A percentile compares a stretch with the other conserved stretches of the same genome.
Evolutionary conservation across 202 grass and related monocot species (phyloP).

Genomic region (Digitaria exilis): DNA sequence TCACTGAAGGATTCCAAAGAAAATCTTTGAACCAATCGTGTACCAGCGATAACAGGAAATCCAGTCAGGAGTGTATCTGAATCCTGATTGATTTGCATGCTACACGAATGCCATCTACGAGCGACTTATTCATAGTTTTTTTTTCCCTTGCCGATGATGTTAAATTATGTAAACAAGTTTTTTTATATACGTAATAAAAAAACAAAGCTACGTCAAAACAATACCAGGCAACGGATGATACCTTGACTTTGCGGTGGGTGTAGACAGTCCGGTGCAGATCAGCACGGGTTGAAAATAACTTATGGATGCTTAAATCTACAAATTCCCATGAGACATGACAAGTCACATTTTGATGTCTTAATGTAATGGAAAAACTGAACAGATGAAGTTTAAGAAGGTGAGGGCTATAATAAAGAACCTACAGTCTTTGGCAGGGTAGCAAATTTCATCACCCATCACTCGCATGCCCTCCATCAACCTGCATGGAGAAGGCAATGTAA

Average conservation of each 20-base stretch:
- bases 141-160: not conserved
- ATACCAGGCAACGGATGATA: conserved; percentile 2
- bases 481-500: conserved; percentile 5
- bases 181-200: not conserved
- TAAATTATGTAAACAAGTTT: not conserved
- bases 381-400: conserved; percentile 11
- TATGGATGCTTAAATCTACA: conserved; percentile 85
- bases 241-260: conserved; percentile 98
- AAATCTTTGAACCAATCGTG: not conserved
- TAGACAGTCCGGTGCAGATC: conserved; percentile 94
- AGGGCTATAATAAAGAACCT: conserved; percentile 34
- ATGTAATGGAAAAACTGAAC: not conserved
- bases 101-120: not conserved
- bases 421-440: conserved; percentile 99
- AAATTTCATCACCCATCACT: conserved; percentile 94
- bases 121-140: not conserved
- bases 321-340: conserved; percentile 25
- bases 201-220: not conserved
- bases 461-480: conserved; percentile 82
- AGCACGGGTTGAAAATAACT: conserved; percentile 89
- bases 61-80: not conserved
- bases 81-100: not conserved
- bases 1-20: not conserved
- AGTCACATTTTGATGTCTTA: conserved; percentile 12
- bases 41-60: not conserved